Evolutionary conservation across 2,329 filamentous ascomycete genomes (phyloP).

Genomic region (Penicillium italicum): DNA sequence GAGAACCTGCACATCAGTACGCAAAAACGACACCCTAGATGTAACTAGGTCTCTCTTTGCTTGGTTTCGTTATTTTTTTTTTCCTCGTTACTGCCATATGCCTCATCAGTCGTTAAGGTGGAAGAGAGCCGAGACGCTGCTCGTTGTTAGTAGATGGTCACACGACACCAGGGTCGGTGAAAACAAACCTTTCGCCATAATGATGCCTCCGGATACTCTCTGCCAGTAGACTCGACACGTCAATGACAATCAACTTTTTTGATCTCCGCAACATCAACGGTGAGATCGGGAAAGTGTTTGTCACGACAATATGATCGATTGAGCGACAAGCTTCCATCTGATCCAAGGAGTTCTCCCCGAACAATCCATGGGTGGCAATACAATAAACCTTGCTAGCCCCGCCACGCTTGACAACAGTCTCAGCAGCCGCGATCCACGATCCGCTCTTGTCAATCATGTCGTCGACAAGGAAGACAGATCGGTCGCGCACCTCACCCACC

Average conservation of each 20-base stretch:
- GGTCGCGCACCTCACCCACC: slow-evolving; percentile 87
- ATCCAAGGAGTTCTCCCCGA: slow-evolving; percentile 82
- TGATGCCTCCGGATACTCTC: slow-evolving; percentile 96
- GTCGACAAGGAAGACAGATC: slow-evolving; percentile 90
- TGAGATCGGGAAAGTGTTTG: slow-evolving; percentile 92
- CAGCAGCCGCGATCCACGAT: slow-evolving; percentile 95
- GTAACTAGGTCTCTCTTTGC: slow-evolving; percentile 7
- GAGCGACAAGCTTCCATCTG: slow-evolving; percentile 89
- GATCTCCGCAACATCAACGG: slow-evolving; percentile 66
- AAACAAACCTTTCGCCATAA: slow-evolving; percentile 78
- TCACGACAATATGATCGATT: slow-evolving; percentile 91
- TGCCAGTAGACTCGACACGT: slow-evolving; percentile 79
- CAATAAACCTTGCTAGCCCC: slow-evolving; percentile 92
- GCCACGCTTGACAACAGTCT: slow-evolving; percentile 92
- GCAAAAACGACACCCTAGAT: slow-evolving; percentile 17
- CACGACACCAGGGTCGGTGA: slow-evolving; percentile 41
- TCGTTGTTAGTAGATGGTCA: slow-evolving; percentile 20
- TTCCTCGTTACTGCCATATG: slow-evolving; percentile 19
- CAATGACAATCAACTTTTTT: slow-evolving; percentile 83
- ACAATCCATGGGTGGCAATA: slow-evolving; percentile 94
- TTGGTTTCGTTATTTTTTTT: slow-evolving; percentile 5
- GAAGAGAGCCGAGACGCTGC: slow-evolving; percentile 56
- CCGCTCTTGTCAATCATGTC: slow-evolving; percentile 98
- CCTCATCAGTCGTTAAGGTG: slow-evolving; percentile 53
- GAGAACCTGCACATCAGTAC: slow-evolving; percentile 21